A percentile compares a stretch with the other conserved stretches of the same genome.
phyloP scores from a whole-genome alignment of 148 eudicot genomes.

The Silene conica region DNA sequence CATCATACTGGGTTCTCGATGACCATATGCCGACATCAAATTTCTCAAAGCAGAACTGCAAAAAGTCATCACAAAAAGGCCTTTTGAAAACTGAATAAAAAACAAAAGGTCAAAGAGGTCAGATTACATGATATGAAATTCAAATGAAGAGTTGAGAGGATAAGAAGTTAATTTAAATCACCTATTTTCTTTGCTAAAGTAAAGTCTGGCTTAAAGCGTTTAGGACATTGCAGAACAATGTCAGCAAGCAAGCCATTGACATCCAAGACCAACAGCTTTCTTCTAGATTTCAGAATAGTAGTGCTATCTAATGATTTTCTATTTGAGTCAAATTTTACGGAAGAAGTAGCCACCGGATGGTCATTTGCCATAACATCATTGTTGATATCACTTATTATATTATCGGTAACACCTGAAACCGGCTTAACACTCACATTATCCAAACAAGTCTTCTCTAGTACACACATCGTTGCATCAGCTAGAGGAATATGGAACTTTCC shows the following conservation, averaged over 20 bases:
- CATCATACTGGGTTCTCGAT: slow-evolving; percentile 59
- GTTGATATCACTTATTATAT: neutral
- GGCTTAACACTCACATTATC: neutral
- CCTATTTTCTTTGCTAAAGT: slow-evolving; percentile 53
- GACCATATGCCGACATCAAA: slow-evolving; percentile 86
- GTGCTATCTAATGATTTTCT: neutral
- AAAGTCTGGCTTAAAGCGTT: slow-evolving; percentile 31
- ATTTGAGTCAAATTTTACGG: neutral
- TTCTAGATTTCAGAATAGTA: slow-evolving; percentile 19
- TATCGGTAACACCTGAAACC: slow-evolving; percentile 4
- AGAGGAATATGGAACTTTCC: too few species aligned
- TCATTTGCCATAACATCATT: neutral
- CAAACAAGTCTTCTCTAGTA: neutral
- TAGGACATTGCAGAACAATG: slow-evolving; percentile 30
- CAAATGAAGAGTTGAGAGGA: slow-evolving; percentile 15
- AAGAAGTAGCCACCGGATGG: neutral
- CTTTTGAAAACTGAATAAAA: slow-evolving; percentile 63
- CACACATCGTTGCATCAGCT: too few species aligned
- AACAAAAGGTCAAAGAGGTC: slow-evolving; percentile 7
- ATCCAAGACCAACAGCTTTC: slow-evolving; percentile 82
- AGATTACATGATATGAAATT: neutral
- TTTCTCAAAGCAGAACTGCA: slow-evolving; percentile 68
- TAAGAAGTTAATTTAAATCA: slow-evolving; percentile 16
- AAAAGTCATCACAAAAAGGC: slow-evolving; percentile 72
- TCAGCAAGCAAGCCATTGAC: slow-evolving; percentile 77